These are phyloP conservation scores for Parathielavia hyrcaniae DNA, from an alignment of 495 filamentous ascomycete genomes.

Conservation along the genomic window DNA sequence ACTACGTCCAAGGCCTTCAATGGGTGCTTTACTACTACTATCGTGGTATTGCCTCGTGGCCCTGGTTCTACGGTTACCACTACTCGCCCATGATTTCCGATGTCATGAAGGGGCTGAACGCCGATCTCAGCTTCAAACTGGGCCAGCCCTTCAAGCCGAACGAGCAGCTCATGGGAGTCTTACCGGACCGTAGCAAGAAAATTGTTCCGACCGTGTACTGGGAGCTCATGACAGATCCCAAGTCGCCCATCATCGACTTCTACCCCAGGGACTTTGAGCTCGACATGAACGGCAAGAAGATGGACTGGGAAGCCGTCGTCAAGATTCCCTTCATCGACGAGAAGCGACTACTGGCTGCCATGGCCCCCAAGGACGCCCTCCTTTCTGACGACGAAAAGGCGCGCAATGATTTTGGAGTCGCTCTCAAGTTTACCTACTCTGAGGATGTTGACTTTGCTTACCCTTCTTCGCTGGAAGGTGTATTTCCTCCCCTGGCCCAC, in stretches of 20 bases:
- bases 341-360: constrained; percentile 70
- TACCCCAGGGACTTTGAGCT: constrained; percentile 96
- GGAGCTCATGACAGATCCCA: constrained; percentile 80
- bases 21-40: constrained; percentile 99
- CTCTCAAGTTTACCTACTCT: constrained; percentile 86
- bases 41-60: constrained; percentile 92
- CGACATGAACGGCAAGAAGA: constrained; percentile 99
- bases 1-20: constrained; percentile 95
- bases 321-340: constrained; percentile 99
- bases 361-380: constrained; percentile 72
- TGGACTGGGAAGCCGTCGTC: constrained; percentile 99
- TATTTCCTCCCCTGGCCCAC: constrained; percentile 82
- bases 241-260: constrained; percentile 97
- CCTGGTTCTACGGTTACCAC: constrained; percentile 96
- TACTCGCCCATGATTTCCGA: constrained; percentile 92
- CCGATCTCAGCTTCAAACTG: constrained; percentile 83
- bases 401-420: constrained; percentile 85
- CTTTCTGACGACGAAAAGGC: constrained; percentile 69
- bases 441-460: constrained; percentile 70
- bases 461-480: constrained; percentile 75
- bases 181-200: constrained; percentile 93
- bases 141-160: constrained; percentile 92
- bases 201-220: constrained; percentile 87
- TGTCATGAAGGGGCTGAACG: constrained; percentile 79
- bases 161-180: constrained; percentile 96